Evolutionary conservation across 1,284 basidiomycete species (phyloP), one percentile per base, ranked within the genome.

Genomic region (Ustilago vetiveriae): DNA sequence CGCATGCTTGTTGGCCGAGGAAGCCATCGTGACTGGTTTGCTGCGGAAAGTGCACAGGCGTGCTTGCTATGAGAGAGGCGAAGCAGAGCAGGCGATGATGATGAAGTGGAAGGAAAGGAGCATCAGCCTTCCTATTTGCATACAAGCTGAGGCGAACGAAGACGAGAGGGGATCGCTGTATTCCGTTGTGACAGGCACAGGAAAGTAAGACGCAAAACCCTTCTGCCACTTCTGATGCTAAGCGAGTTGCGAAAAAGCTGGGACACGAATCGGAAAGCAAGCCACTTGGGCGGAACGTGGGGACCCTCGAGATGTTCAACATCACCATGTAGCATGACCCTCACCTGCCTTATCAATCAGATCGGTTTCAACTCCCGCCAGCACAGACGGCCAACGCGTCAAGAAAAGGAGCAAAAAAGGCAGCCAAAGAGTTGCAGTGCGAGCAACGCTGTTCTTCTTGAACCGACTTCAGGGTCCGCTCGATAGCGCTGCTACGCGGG

Each of bases 1-100:
- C 4, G 64, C 46, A 29, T 72, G 69, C 69, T 72, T 72, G 58
- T 72, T 72, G 16, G 69, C 69, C 9, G 64, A 58, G 41, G 64
- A 72, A 44, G 69, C 69, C 67, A 70, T 70, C 30, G 55, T 69
- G 58, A n/a, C n/a, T n/a, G n/a, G n/a, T n/a, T n/a, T n/a, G n/a
- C n/a, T n/a, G n/a, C n/a, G n/a, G n/a, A n/a, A n/a, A n/a, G n/a
- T n/a, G n/a, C n/a, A n/a, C n/a, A n/a, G n/a, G n/a, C n/a, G n/a
- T n/a, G 38, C 2, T 29, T 29, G 27, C 29, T 11, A 5, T 30
- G 37, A 13, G 10, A n/a, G 33, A 16, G 33, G 16, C 33, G 33
- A 16, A 2, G 33, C 33, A n/a, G n/a, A n/a, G 33, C 10, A 14
- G 16, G 6, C 13, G 33, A 9, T 35, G 11, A 35, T 7, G n/a